phyloP scores from a whole-genome alignment of 2,329 filamentous ascomycete genomes.

The Alternaria burnsii region DNA sequence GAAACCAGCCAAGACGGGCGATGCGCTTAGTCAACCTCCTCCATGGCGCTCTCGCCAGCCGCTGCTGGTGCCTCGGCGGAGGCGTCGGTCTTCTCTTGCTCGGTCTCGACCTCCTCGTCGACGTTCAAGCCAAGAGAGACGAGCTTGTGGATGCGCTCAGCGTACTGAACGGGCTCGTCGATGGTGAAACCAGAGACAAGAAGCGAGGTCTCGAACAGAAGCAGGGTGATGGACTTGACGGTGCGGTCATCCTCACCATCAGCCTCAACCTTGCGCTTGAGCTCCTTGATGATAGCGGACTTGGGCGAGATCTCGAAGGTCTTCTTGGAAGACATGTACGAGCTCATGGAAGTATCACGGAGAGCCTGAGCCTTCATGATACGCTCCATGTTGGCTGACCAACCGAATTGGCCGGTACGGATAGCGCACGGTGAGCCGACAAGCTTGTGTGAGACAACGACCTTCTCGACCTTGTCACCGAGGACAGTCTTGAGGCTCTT shows the following conservation, averaged over 20 bases:
- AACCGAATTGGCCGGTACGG: slow-evolving; percentile 99
- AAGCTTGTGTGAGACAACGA: slow-evolving; percentile 98
- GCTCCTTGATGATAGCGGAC: slow-evolving; percentile 96
- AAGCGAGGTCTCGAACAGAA: slow-evolving; percentile 98
- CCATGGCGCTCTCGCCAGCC: slow-evolving; percentile 93
- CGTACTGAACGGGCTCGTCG: slow-evolving; percentile 96
- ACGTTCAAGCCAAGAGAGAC: slow-evolving; percentile 97
- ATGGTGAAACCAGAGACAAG: slow-evolving; percentile 99
- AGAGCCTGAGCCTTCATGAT: slow-evolving; percentile 99
- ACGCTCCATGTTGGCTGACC: slow-evolving; percentile 99
- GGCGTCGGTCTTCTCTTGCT: slow-evolving; percentile 61
- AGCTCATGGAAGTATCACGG: slow-evolving; percentile 99
- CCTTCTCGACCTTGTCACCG: slow-evolving; percentile 99
- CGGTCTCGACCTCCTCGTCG: slow-evolving; percentile 85
- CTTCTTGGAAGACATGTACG: slow-evolving; percentile 99
- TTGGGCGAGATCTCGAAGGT: slow-evolving; percentile 99
- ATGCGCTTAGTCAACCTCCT: slow-evolving; percentile 91
- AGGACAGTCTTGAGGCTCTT: slow-evolving; percentile 99
- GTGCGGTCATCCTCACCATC: slow-evolving; percentile 99
- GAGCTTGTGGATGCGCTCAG: slow-evolving; percentile 99
- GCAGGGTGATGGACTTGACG: slow-evolving; percentile 98
- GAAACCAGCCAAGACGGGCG: slow-evolving; percentile 36
- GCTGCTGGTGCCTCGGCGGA: slow-evolving; percentile 68
- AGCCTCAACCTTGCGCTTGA: slow-evolving; percentile 98
- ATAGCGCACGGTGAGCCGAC: slow-evolving; percentile 94